Evolutionary conservation across 306 rosid genomes (phyloP), one percentile per base, ranked within the genome.

Genomic region (Prunus mume): DNA sequence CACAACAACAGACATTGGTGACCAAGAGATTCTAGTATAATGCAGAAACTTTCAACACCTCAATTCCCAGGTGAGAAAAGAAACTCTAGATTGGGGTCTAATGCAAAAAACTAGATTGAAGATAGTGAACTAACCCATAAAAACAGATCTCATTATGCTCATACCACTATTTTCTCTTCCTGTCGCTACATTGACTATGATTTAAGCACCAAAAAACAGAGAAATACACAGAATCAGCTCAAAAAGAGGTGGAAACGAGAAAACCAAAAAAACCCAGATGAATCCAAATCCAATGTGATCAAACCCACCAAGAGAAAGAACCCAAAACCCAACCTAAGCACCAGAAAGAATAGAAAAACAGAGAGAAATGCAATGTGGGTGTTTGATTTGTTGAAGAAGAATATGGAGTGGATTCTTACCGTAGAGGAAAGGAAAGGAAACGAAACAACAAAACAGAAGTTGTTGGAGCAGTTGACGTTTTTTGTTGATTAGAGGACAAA

Each of bases 51-150:
- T 45, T 57, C 55, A 38, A 58, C 52, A 19, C 51, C 51, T 57
- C 34, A 38, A 58, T 28, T 9, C 51, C 41, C 72, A 60, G 22
- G 5, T n/a, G 30, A 24, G 2, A 57, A 65, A 67, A 54, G 3
- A 15, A 45, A 6, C 66, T 60, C 43, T 32, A 57, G 58, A 54
- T 5, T 43, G 41, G 25, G 52, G 15, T 41, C 43, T 65, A 54
- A 2, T 47, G 22, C 8, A 51, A 65, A 13, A 20, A 49, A 3
- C 30, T 6, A 43, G 63, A 76, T 46, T 70, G 43, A 73, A 69
- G 69, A 70, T 12, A 46, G 57, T 38, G 74, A 73, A 76, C 66
- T 57, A 68, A 78, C 68, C 71, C 74, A 68, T 11, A 15, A 68
- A 76, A 61, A 20, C 8, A 54, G 64, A 74, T 64, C 82, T 70